phyloP scores from a whole-genome alignment of 106 monocot species.

The Dioscorea alata region DNA sequence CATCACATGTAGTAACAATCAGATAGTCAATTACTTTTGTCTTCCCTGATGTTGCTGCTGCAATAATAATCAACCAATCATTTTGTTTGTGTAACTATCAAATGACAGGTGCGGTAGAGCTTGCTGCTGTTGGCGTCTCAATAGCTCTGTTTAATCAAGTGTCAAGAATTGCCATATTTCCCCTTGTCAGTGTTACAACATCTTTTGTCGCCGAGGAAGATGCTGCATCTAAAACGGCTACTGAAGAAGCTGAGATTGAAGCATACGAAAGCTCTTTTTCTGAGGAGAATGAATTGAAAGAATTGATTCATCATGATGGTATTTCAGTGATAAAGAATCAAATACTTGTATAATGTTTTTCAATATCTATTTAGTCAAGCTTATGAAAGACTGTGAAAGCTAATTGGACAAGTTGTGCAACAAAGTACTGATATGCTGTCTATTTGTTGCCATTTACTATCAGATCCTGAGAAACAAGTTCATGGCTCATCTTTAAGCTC shows the following conservation, averaged over 20 bases:
- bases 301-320: slow-evolving; percentile 34
- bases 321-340: not conserved
- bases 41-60: too few relatives aligned
- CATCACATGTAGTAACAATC: too few relatives aligned
- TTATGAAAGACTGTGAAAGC: not conserved
- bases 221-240: slow-evolving; percentile 30
- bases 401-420: not conserved
- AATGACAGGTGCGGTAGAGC: slow-evolving; percentile 57
- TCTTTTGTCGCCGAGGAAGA: slow-evolving; percentile 84
- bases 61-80: too few relatives aligned
- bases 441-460: not conserved
- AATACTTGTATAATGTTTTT: not conserved
- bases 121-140: slow-evolving; percentile 72
- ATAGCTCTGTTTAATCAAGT: slow-evolving; percentile 81
- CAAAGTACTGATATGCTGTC: not conserved
- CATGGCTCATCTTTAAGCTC: slow-evolving; percentile 20
- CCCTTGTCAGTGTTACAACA: slow-evolving; percentile 74
- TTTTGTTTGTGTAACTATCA: not conserved
- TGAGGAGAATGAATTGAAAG: slow-evolving; percentile 42
- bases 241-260: slow-evolving; percentile 25
- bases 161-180: slow-evolving; percentile 69
- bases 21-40: too few relatives aligned
- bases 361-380: not conserved
- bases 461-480: slow-evolving; percentile 14
- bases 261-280: slow-evolving; percentile 10